Evolutionary conservation across 1,284 basidiomycete genomes (phyloP), one percentile per base, ranked within the genome.

Genomic region (Amylostereum chailletii): DNA sequence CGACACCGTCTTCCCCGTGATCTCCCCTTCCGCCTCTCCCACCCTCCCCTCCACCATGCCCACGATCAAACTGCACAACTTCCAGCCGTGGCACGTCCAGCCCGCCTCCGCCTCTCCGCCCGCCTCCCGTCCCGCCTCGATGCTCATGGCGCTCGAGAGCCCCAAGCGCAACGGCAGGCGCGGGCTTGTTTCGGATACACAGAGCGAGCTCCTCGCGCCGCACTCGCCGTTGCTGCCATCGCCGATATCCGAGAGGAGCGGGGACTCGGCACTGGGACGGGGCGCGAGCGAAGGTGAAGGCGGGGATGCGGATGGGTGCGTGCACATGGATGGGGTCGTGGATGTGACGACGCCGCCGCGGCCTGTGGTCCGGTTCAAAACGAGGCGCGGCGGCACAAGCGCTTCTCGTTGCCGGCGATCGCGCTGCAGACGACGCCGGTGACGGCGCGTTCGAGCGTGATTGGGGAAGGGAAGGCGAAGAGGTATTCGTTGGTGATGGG

Each of bases 1-100:
- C 61, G 86, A 91, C 56, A 79, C 84, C 9, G 84, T 91, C 9
- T 94, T 94, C 57, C 83, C 86, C 2, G 47, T 87, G n/a, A 60
- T 83, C 10, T 72, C 77, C 27, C 60, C 69, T 1, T 49, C 55
- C 5, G 47, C 54, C 4, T 53, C 55, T n/a, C 50, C 53, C 1
- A 48, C 51, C 32, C 53, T 50, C 50, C 36, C 56, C 51, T 50
- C 58, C 7, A 45, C 59, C 1, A 57, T 58, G 3, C 62, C 63
- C 3, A 65, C 62, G 19, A 60, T 65, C 32, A 70, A 80, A 1
- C 62, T 83, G 5, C 72, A 74, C 2, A 71, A 72, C 38, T 67
- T 83, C 45, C 77, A 76, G 30, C 59, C 58, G 3, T 63, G 57
- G 53, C 62, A 66, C 51, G 65, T 64, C 31, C 66, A 68, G 49